Base-by-base conservation (phyloP, 768 basidiomycete species). In the Tulasnella sp. region DNA sequence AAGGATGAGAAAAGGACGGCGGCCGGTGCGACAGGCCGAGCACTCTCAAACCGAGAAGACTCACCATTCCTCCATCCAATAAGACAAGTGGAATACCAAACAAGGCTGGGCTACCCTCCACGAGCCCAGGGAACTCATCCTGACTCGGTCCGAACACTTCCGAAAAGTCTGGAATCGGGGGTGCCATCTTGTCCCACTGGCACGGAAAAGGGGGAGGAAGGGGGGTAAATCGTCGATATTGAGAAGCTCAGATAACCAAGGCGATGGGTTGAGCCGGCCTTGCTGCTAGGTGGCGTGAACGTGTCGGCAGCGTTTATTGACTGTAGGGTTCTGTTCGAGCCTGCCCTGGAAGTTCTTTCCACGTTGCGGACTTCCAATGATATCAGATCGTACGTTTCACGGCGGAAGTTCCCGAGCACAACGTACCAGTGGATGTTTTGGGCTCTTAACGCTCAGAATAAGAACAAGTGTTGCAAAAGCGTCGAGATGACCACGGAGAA, bases 1-100 rank as follows among this genome's bases (percentile, higher is more conserved):
- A 25, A 29, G 83, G 25, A 92, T 81, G 81, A 91, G 94, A 0
- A 85, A 84, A 40, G 87, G 78, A 81, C 94, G 93, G 0, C 88
- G 87, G 8, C 85, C 82, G n/a, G 89, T 85, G 0, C 83, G 82
- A 17, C 86, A 85, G 0, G 89, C 87, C 42, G 89, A 83, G 36
- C 88, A 84, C 17, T 84, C 82, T 11, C 90, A 82, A 12, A 89
- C 85, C 71, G 88, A 86, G 0, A 89, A 88, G 17, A 45, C 81
- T 77, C 78, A 87, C 88, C 80, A 89, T 81, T 37, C 87, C 87
- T 19, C 86, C 87, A 79, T 87, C 87, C 36, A 87, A 45, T 49
- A 73, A 52, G 25, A 54, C 45, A 40, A 31, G 52, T n/a, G 40
- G 72, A 15, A 71, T 5, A 25, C 42, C 69, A 71, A 45, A 45